Percentiles rank a stretch among this genome's conserved stretches.
Evolutionary conservation across 2,329 filamentous ascomycete genomes (phyloP).

Genomic region (Microthyrium microscopicum): DNA sequence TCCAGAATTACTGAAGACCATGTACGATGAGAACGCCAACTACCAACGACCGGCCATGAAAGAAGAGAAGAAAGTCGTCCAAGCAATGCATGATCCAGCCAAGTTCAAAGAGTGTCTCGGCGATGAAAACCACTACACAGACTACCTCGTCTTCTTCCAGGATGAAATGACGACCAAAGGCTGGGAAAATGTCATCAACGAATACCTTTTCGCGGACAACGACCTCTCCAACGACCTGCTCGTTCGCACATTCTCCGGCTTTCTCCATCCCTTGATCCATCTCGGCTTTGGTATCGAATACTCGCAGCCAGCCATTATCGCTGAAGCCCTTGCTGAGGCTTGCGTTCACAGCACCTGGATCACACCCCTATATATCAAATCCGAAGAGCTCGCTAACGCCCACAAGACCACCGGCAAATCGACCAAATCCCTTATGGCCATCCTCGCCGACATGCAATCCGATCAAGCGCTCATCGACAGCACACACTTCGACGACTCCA

Average conservation of each 20-base stretch:
- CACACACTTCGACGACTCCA: constrained; percentile 34
- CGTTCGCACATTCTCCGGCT: constrained; percentile 48
- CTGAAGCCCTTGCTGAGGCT: constrained; percentile 62
- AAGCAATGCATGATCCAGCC: constrained; percentile 39
- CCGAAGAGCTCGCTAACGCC: constrained; percentile 28
- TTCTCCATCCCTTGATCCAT: constrained; percentile 70
- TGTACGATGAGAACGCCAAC: constrained; percentile 45
- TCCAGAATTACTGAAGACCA: constrained; percentile 39
- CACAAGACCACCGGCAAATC: constrained; percentile 16
- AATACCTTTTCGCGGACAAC: constrained; percentile 53
- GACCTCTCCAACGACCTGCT: constrained; percentile 52
- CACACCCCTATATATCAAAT: constrained; percentile 33
- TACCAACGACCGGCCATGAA: constrained; percentile 47
- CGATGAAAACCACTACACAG: constrained; percentile 46
- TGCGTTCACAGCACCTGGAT: constrained; percentile 49
- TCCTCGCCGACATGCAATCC: constrained; percentile 43
- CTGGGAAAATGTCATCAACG: constrained; percentile 43
- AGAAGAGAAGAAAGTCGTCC: constrained; percentile 32
- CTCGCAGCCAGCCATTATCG: constrained; percentile 62
- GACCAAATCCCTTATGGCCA: constrained; percentile 32
- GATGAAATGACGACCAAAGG: constrained; percentile 48
- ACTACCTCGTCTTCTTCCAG: constrained; percentile 65
- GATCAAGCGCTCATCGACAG: constrained; percentile 41
- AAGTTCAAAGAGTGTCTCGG: constrained; percentile 45
- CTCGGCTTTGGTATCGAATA: constrained; percentile 76